Conservation (phyloP, 257 asterid species). For the Forsythia viridissima region DNA sequence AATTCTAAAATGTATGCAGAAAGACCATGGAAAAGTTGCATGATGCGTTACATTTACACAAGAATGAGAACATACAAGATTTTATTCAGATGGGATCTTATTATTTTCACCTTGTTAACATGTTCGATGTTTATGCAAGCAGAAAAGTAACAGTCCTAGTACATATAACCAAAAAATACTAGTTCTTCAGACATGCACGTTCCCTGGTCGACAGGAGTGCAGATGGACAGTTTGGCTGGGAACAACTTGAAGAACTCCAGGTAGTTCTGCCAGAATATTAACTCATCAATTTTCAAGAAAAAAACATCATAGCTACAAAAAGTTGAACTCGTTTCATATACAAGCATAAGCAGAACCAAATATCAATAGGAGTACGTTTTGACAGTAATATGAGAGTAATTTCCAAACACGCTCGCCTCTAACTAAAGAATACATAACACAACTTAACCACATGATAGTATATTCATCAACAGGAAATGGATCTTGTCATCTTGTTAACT, state of each 20-base stretch:
- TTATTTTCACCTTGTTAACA: not conserved
- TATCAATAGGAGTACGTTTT: not conserved
- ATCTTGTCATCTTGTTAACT: not conserved
- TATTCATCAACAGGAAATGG: not conserved
- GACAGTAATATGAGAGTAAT: not conserved
- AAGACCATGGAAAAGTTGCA: too few relatives aligned
- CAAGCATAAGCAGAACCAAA: not conserved
- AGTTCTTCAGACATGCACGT: not conserved
- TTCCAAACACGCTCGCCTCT: not conserved
- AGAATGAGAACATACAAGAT: not conserved
- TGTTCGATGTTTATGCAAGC: not conserved
- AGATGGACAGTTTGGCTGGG: conserved; percentile 13
- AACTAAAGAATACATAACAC: not conserved
- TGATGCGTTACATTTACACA: too few relatives aligned
- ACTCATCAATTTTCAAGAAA: not conserved
- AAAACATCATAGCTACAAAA: not conserved
- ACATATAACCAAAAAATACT: not conserved
- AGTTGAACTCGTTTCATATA: not conserved
- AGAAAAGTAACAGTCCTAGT: not conserved
- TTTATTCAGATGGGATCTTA: not conserved
- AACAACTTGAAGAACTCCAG: conserved; percentile 17
- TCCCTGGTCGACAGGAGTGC: not conserved
- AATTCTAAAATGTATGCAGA: too few relatives aligned
- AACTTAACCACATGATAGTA: not conserved
- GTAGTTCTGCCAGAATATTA: conserved; percentile 1